Base-by-base conservation (phyloP, 805 yeast species). In the Saccharomyces cerevisiae region DNA sequence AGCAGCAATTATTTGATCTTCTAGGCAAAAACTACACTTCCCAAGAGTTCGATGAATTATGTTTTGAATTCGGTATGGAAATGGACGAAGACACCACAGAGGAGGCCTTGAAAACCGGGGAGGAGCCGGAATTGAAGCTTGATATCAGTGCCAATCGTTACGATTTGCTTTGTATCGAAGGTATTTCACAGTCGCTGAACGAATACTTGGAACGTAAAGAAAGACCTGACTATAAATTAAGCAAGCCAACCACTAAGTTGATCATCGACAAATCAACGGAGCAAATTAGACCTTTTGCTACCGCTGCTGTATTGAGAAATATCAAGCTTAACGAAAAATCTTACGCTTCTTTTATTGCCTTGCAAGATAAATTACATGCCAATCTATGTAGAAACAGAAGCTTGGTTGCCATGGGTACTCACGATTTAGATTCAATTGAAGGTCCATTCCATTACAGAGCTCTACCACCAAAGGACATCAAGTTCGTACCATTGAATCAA, bases 141-240 rank as follows among this genome's bases (percentile, higher is more conserved):
- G 99, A 94, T 72, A 84, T 95, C 59, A 97, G 97, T 55, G 99
- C 99, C 58, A 94, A 94, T 76, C 87, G 99, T 78, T 95, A 94
- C 69, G 99, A 94, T 71, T 83, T 94, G 91, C 82, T 94, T 61
- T 95, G 99, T 77, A 87, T 90, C 63, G 99, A 94, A 74, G 99
- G 99, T 68, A 90, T 94, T 72, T 90, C 97, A 1, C 95, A 89
- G 68, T 92, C 98, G 1, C 77, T 94, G 68, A 90, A 90, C 66
- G 95, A 91, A 70, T 94, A 88, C 68, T 77, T 92, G 64, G 96
- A 95, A 41, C 82, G 80, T 56, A 63, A 71, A 5, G 68, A 73
- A 49, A 76, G 86, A 47, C 97, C 99, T 51, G 71, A 73, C 30
- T 92, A 80, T 77, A 81, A 74, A 51, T 76, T 87, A 56, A 73